Base-by-base conservation (phyloP, 371 early-diverging fungal species). In the Blyttiomyces sp. region DNA sequence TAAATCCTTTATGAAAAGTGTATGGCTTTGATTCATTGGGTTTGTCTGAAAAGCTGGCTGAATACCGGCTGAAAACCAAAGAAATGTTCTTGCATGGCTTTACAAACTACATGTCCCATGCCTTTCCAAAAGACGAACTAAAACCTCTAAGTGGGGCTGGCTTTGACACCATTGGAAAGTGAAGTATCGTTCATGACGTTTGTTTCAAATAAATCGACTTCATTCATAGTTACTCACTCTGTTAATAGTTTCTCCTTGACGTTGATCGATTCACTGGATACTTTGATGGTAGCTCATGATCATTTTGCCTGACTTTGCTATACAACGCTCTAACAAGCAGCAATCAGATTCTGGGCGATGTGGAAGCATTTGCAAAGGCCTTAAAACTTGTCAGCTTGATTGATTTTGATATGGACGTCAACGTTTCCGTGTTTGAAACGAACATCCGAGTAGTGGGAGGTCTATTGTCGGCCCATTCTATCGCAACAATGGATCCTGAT, bases 381-480 rank as follows among this genome's bases (percentile, higher is more conserved):
- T 24, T 61, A 17, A 48, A 55, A 1, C 54, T 69, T 31, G 51
- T 61, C 17, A 5, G 23, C 6, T 23, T 32, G 26, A 43, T 68
- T 39, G 46, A 49, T 42, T 57, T 69, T 30, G 51, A 52, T 46
- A 26, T 57, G 24, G 52, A 69, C 56, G 65, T 69, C 19, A 65
- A 60, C 58, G 69, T 69, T 1, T 69, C 69, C n/a, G 69, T 69
- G n/a, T 64, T 69, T 32, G 69, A 69, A 42, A 69, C 65, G 4
- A 69, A 69, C 49, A 69, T 65, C 44, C 60, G 69, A 28, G 43
- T 69, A 11, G 17, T 69, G 4, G 69, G 69, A 30, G 69, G 65
- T 0, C 59, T 69, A 11, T 59, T 69, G 6, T 60, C 65, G 0
- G 44, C 61, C 16, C 69, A 69, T 32, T 19, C 64, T 21, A 45